Evolutionary conservation across 2,329 filamentous ascomycete genomes (phyloP).

Genomic region (Beauveria medogensis): DNA sequence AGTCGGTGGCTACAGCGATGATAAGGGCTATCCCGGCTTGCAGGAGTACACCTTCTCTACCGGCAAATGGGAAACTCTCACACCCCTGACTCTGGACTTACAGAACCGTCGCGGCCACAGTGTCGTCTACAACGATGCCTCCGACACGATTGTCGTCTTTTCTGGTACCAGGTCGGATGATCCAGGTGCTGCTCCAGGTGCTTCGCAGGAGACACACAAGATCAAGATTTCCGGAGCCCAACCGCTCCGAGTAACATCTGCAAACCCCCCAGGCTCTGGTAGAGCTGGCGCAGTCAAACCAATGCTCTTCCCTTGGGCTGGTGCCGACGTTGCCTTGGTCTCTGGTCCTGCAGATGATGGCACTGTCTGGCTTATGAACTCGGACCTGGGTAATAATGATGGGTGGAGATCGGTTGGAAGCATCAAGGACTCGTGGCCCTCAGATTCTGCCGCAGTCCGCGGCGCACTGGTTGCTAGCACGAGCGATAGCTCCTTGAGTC

Average conservation of each 20-base stretch:
- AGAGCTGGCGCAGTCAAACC: conserved; percentile 39
- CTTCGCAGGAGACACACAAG: conserved; percentile 68
- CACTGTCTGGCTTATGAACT: conserved; percentile 1
- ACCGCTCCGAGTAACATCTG: conserved; percentile 50
- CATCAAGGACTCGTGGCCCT: conserved; percentile 22
- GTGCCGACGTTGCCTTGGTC: conserved; percentile 62
- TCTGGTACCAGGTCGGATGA: conserved; percentile 61
- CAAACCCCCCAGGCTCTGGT: conserved; percentile 46
- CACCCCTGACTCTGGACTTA: conserved; percentile 40
- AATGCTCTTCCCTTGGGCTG: conserved; percentile 63
- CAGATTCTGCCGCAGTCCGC: conserved; percentile 48
- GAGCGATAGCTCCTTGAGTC: conserved; percentile 63
- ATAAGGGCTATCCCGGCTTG: conserved; percentile 59
- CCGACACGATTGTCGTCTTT: conserved; percentile 70
- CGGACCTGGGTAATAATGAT: background rate
- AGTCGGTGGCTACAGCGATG: conserved; percentile 59
- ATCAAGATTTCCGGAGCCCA: conserved; percentile 48
- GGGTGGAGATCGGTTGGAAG: conserved; percentile 1
- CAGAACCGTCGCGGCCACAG: conserved; percentile 68
- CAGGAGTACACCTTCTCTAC: conserved; percentile 57
- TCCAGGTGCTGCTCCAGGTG: conserved; percentile 37
- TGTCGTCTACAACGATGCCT: conserved; percentile 63
- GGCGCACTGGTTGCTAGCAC: conserved; percentile 60
- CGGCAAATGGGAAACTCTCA: conserved; percentile 43
- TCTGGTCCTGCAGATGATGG: conserved; percentile 47